Evolutionary conservation across 176 grass and related monocot genomes (phyloP).

Genomic region (Pontederia crassipes): DNA sequence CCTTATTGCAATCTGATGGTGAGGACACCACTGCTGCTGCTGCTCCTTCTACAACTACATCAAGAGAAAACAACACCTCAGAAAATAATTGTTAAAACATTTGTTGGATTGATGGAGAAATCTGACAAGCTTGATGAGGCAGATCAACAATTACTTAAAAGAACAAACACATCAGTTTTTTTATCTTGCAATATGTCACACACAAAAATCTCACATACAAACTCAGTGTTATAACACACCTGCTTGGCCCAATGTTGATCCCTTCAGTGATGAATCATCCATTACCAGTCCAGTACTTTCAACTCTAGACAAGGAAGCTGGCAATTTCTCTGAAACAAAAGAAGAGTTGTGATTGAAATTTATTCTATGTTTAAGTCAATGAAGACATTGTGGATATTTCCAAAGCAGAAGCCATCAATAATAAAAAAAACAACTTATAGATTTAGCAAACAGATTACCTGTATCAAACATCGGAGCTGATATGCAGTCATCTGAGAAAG

Average conservation of each 20-base stretch:
- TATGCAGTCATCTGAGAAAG: constrained; percentile 11
- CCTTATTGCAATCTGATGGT: constrained; percentile 4
- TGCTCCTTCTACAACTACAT: not conserved
- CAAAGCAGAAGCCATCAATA: not conserved
- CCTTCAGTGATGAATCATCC: constrained; percentile 4
- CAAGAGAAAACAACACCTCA: not conserved
- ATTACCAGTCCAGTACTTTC: constrained; percentile 21
- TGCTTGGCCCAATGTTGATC: constrained; percentile 34
- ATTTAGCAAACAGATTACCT: constrained; percentile 24
- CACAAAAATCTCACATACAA: not conserved
- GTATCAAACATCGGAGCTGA: constrained; percentile 19
- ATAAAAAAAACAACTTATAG: constrained; percentile 10
- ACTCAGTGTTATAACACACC: constrained; percentile 20
- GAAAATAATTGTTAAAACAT: not conserved
- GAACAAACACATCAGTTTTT: not conserved
- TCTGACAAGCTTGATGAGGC: not conserved
- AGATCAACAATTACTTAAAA: constrained; percentile 19
- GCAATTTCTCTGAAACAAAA: constrained; percentile 16
- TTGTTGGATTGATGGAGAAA: constrained; percentile 1
- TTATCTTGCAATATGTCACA: no score
- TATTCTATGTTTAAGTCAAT: constrained; percentile 21
- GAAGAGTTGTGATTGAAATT: constrained; percentile 6
- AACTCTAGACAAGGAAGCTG: constrained; percentile 12
- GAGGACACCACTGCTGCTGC: not conserved
- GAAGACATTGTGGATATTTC: constrained; percentile 3